Conservation (phyloP, 2,329 filamentous ascomycete species). For the Xylaria sp. region DNA sequence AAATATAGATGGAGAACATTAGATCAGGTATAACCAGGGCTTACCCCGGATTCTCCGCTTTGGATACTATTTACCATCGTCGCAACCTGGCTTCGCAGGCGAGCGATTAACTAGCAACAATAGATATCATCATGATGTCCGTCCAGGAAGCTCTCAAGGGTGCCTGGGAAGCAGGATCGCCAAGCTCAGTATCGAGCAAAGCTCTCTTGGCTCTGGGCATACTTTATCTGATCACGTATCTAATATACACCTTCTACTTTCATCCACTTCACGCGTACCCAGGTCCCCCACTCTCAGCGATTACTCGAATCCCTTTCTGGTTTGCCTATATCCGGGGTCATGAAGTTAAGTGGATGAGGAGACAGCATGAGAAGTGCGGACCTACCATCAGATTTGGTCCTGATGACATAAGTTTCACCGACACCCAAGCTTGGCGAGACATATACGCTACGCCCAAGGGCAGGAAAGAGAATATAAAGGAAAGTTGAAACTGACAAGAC, state of each 20-base stretch:
- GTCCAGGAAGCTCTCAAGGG: background rate
- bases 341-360: constrained; percentile 42
- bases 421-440: constrained; percentile 19
- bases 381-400: constrained; percentile 41
- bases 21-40: background rate
- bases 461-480: constrained; percentile 15
- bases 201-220: background rate
- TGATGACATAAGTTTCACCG: constrained; percentile 40
- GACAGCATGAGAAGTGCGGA: constrained; percentile 41
- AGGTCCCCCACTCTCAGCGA: constrained; percentile 38
- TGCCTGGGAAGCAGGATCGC: background rate
- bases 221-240: constrained; percentile 6
- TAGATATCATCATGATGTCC: background rate
- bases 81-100: background rate
- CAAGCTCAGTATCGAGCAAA: background rate
- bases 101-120: background rate
- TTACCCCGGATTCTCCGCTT: background rate
- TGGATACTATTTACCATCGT: background rate
- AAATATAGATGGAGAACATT: background rate
- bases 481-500: no score
- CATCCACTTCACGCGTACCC: constrained; percentile 43
- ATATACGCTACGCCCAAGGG: constrained; percentile 3
- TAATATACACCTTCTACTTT: constrained; percentile 39
- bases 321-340: constrained; percentile 34
- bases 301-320: constrained; percentile 46